These are phyloP conservation scores for Paraglomus brasilianum DNA, from an alignment of 192 early-diverging fungal species.

Conservation along the genomic window DNA sequence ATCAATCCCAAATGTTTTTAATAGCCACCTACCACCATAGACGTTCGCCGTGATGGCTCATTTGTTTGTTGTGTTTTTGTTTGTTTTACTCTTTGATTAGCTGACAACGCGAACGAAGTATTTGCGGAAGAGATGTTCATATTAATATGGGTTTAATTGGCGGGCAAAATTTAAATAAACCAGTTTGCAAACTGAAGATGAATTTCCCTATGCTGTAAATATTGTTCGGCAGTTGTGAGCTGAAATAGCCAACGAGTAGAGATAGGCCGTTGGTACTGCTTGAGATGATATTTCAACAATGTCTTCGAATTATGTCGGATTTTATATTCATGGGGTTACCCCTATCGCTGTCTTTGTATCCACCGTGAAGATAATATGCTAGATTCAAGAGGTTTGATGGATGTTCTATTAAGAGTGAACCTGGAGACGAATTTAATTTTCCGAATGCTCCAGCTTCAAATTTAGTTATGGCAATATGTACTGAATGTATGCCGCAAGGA, in stretches of 20 bases:
- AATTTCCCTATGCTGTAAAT: not conserved
- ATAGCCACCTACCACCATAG: too few species aligned
- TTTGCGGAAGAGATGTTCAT: too few species aligned
- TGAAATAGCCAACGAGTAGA: not conserved
- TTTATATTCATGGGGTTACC: not conserved
- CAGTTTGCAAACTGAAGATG: not conserved
- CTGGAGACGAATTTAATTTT: not conserved
- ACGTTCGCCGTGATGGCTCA: too few species aligned
- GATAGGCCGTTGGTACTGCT: not conserved
- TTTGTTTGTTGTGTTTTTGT: too few species aligned
- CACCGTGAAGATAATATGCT: conserved; percentile 7
- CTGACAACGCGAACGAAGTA: too few species aligned
- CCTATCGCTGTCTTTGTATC: not conserved
- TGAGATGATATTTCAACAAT: not conserved
- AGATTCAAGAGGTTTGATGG: conserved; percentile 7
- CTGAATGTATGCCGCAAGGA: conserved; percentile 3
- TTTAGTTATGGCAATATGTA: conserved; percentile 12
- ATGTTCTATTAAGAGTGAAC: not conserved
- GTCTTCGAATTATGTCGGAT: not conserved
- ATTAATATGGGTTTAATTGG: too few species aligned
- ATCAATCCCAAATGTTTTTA: too few species aligned
- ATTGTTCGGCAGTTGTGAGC: conserved; percentile 1
- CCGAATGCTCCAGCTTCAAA: conserved; percentile 4
- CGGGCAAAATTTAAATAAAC: too few species aligned
- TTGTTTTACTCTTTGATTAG: too few species aligned